phyloP scores from a whole-genome alignment of 2,329 filamentous ascomycete genomes.

The Trichoderma cornu-damae region DNA sequence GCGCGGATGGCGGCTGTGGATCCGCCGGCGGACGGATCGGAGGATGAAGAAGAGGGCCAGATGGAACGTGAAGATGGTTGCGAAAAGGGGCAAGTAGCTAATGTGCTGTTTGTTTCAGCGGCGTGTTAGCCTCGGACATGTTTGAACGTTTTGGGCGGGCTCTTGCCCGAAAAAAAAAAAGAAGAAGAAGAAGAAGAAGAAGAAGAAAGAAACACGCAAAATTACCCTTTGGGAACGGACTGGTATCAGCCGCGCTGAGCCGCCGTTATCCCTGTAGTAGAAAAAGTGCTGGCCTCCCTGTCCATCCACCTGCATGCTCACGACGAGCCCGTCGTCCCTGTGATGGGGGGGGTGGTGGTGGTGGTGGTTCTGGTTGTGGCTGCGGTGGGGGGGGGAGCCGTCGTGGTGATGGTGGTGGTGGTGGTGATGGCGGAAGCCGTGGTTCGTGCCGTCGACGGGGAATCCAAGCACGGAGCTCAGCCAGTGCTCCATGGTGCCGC shows the following conservation, averaged over 20 bases:
- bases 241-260: neutral
- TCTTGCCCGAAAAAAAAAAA: no score
- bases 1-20: neutral
- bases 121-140: neutral
- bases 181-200: no score
- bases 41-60: constrained; percentile 9
- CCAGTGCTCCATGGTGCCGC: constrained; percentile 15
- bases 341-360: neutral
- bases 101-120: neutral
- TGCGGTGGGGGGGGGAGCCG: no score
- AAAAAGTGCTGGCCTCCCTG: neutral
- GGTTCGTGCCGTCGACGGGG: neutral
- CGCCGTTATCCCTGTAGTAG: constrained; percentile 1
- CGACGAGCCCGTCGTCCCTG: neutral
- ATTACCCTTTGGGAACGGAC: constrained; percentile 1
- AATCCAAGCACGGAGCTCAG: constrained; percentile 8
- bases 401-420: neutral
- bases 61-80: constrained; percentile 18
- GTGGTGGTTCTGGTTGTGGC: neutral
- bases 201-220: no score
- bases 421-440: neutral
- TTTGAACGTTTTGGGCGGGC: no score
- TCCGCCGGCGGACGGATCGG: constrained; percentile 12
- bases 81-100: constrained; percentile 4
- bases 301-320: constrained; percentile 11